These are phyloP conservation scores for Colletotrichum theobromicola DNA, from an alignment of 2,329 filamentous ascomycete species.

Conservation along the genomic window DNA sequence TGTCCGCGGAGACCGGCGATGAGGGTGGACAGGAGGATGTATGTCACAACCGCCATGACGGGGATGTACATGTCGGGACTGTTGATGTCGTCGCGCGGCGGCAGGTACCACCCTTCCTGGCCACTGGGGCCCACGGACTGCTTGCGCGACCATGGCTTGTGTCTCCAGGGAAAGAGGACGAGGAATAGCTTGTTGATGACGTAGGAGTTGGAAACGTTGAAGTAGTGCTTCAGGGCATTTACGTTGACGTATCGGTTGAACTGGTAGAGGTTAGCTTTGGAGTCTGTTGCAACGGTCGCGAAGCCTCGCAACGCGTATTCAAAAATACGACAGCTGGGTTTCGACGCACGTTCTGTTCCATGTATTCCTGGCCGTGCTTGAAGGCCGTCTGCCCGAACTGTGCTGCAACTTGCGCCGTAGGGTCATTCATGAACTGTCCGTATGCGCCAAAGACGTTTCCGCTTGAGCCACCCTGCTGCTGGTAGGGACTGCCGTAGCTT, in stretches of 20 bases:
- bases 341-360: slow-evolving; percentile 86
- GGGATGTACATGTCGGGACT: slow-evolving; percentile 99
- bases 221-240: slow-evolving; percentile 95
- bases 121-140: slow-evolving; percentile 75
- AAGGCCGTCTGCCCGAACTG: slow-evolving; percentile 94
- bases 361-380: slow-evolving; percentile 88
- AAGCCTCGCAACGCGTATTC: not conserved
- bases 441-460: slow-evolving; percentile 73
- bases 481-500: slow-evolving; percentile 74
- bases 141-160: slow-evolving; percentile 96
- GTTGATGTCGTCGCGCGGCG: slow-evolving; percentile 94
- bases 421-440: slow-evolving; percentile 94
- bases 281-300: not conserved
- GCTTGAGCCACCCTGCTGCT: slow-evolving; percentile 62
- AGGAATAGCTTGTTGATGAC: slow-evolving; percentile 92
- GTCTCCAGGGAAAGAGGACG: slow-evolving; percentile 96
- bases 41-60: slow-evolving; percentile 97
- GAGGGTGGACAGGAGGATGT: slow-evolving; percentile 91
- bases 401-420: slow-evolving; percentile 91
- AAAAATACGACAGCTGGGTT: too few relatives aligned
- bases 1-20: slow-evolving; percentile 88
- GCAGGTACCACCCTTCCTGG: slow-evolving; percentile 80
- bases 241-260: slow-evolving; percentile 84
- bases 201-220: slow-evolving; percentile 98
- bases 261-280: slow-evolving; percentile 34